Evolutionary conservation across 2,329 filamentous ascomycete genomes (phyloP).

Genomic region (Falciphora oryzae): DNA sequence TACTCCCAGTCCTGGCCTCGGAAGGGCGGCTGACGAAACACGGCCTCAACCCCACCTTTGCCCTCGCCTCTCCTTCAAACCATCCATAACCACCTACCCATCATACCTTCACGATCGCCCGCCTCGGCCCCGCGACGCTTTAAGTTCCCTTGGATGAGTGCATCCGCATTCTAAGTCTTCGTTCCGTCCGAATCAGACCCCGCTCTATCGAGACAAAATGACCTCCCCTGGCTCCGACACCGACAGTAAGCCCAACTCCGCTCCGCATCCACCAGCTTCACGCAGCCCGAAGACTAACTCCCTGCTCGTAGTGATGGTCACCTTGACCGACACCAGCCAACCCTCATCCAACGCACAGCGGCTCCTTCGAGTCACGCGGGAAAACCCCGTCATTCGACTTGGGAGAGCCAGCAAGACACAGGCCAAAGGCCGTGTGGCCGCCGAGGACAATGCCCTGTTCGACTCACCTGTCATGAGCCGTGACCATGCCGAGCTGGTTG

Average conservation of each 20-base stretch:
- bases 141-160: neutral
- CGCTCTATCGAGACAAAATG: neutral
- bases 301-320: conserved; percentile 17
- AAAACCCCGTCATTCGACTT: conserved; percentile 24
- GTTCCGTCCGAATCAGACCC: neutral
- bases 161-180: neutral
- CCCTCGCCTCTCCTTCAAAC: too few relatives aligned
- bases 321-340: conserved; percentile 14
- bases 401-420: conserved; percentile 41
- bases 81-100: too few relatives aligned
- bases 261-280: neutral
- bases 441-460: conserved; percentile 54
- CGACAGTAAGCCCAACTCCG: neutral
- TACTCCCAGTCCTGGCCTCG: neutral
- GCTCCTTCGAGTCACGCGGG: conserved; percentile 23
- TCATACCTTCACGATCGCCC: neutral
- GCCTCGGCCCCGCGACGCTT: neutral
- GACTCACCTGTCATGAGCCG: conserved; percentile 68
- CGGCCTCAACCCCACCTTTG: neutral
- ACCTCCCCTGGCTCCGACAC: neutral
- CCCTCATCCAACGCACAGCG: conserved; percentile 18
- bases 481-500: conserved; percentile 52
- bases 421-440: conserved; percentile 35
- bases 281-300: conserved; percentile 1
- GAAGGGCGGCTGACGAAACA: neutral